phyloP scores from a whole-genome alignment of 2,329 filamentous ascomycete species.

The Alternaria ventricosa region DNA sequence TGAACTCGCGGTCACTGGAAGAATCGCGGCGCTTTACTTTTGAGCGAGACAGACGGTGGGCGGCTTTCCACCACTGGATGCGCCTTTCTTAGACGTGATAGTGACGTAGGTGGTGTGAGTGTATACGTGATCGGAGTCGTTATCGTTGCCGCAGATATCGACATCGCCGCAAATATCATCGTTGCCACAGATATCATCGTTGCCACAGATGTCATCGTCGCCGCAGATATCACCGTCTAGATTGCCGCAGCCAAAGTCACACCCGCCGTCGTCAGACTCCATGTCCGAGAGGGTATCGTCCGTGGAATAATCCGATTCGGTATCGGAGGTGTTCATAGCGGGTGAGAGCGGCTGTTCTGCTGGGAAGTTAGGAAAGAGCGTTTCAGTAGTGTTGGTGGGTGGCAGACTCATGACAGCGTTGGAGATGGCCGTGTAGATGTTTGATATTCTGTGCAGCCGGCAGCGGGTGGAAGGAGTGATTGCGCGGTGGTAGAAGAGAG shows the following conservation, averaged over 20 bases:
- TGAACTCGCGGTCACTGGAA: background rate
- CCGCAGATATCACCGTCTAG: rapidly evolving
- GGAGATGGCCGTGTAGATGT: background rate
- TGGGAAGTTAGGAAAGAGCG: background rate
- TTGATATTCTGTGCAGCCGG: background rate
- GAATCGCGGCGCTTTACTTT: background rate
- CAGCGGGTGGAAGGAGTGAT: rapidly evolving
- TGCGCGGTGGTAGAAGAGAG: background rate
- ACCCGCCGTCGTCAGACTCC: background rate
- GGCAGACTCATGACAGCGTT: background rate
- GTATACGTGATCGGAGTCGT: background rate
- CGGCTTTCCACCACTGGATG: background rate
- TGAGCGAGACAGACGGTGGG: background rate
- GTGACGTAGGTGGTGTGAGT: background rate
- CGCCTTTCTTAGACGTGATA: background rate
- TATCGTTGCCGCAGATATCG: too few species aligned
- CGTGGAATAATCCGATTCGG: background rate
- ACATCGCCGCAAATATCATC: too few species aligned
- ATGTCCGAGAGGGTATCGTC: background rate
- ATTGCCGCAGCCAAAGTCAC: background rate
- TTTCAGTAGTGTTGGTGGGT: background rate
- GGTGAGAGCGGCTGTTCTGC: background rate
- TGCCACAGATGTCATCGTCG: too few species aligned
- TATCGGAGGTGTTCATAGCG: background rate
- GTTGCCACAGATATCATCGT: too few species aligned